Conservation (phyloP, 164 flowering plant species). For the Annona cherimola region DNA sequence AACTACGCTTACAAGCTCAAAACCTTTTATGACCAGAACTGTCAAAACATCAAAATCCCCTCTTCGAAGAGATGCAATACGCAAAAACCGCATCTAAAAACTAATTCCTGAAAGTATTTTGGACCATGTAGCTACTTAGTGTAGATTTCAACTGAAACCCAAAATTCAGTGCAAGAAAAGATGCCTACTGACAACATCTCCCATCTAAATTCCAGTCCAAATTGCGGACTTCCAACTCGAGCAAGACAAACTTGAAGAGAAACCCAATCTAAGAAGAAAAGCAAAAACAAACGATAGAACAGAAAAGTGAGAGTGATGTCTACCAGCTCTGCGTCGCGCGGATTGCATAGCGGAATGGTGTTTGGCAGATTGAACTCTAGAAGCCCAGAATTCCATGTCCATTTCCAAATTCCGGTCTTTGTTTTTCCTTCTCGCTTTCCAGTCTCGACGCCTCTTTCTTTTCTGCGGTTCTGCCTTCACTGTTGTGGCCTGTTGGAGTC, state of each 20-base stretch:
- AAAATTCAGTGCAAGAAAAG: not conserved
- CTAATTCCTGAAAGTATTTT: not conserved
- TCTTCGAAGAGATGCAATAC: no score
- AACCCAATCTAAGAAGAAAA: not conserved
- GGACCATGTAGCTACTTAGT: no score
- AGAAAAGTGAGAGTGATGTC: not conserved
- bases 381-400: constrained; percentile 9
- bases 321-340: constrained; percentile 6
- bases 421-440: not conserved
- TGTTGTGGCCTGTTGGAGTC: no score
- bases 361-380: constrained; percentile 10
- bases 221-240: not conserved
- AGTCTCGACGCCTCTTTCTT: not conserved
- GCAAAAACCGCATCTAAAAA: not conserved
- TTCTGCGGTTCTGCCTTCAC: no score
- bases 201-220: not conserved
- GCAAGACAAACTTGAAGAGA: not conserved
- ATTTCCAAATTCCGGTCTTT: not conserved
- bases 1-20: no score
- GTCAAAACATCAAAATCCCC: not conserved
- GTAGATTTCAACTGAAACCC: not conserved
- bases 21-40: not conserved
- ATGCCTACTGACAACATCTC: not conserved
- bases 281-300: not conserved
- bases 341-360: constrained; percentile 6